These are phyloP conservation scores for Exophiala sideris DNA, from an alignment of 2,329 filamentous ascomycete genomes.

Conservation along the genomic window DNA sequence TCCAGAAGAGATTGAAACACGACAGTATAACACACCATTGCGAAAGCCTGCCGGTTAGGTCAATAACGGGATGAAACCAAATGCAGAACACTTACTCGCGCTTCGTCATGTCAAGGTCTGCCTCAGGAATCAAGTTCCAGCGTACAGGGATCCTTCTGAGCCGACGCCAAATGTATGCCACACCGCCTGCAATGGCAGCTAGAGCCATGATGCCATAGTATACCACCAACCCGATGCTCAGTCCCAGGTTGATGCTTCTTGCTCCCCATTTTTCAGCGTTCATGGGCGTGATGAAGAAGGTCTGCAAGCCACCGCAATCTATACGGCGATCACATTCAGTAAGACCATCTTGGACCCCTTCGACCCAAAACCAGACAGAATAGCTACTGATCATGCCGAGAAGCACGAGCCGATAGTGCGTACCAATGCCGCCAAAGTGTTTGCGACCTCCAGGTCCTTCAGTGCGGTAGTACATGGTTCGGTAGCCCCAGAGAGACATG, in stretches of 20 bases:
- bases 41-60: not conserved
- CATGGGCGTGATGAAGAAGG: conserved; percentile 5
- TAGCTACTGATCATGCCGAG: conserved; percentile 16
- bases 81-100: conserved; percentile 5
- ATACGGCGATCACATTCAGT: not conserved
- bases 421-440: conserved; percentile 21
- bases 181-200: conserved; percentile 1
- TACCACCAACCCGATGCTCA: conserved; percentile 1
- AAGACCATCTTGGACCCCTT: conserved; percentile 11
- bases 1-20: conserved; percentile 18
- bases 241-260: conserved; percentile 1
- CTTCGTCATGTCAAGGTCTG: conserved; percentile 4
- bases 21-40: conserved; percentile 8
- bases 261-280: conserved; percentile 4
- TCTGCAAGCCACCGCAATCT: conserved; percentile 6
- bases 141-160: not conserved
- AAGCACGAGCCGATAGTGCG: conserved; percentile 19
- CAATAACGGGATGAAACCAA: not conserved
- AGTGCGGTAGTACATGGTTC: conserved; percentile 20
- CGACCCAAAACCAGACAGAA: conserved; percentile 19
- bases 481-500: conserved; percentile 21
- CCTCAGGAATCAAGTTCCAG: conserved; percentile 9
- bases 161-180: not conserved
- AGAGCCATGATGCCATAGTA: conserved; percentile 16
- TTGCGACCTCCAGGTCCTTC: conserved; percentile 19